Conservation (phyloP, 768 basidiomycete genomes). For the Dioszegia aurantiaca region DNA sequence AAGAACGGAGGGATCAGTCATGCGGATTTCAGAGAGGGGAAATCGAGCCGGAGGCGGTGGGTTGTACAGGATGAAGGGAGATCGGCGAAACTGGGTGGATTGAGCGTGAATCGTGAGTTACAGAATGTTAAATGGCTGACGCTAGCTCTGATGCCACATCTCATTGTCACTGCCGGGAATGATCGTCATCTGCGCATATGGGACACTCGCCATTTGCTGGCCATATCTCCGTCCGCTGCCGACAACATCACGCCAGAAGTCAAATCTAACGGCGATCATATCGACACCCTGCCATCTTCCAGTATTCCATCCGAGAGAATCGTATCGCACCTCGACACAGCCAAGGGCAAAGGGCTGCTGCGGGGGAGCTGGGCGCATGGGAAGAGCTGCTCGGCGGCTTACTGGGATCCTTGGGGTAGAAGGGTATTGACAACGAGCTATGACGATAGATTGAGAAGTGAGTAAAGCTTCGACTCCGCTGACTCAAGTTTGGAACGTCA, state of each 20-base stretch:
- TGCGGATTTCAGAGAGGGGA: constrained; percentile 44
- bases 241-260: constrained; percentile 9
- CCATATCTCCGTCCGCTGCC: constrained; percentile 17
- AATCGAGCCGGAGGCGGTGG: constrained; percentile 29
- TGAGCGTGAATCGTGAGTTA: constrained; percentile 50
- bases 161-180: constrained; percentile 51
- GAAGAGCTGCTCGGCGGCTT: constrained; percentile 51
- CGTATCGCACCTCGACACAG: constrained; percentile 15
- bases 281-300: constrained; percentile 24
- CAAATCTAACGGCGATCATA: constrained; percentile 1
- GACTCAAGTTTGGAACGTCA: constrained; percentile 40
- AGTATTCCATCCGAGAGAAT: constrained; percentile 28
- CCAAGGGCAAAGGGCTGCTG: constrained; percentile 34
- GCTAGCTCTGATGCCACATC: constrained; percentile 45
- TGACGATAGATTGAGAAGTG: constrained; percentile 54
- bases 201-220: constrained; percentile 46
- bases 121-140: constrained; percentile 19
- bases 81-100: constrained; percentile 51
- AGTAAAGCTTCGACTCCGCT: constrained; percentile 12
- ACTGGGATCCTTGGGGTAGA: constrained; percentile 55
- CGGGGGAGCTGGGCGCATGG: constrained; percentile 46
- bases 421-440: constrained; percentile 53
- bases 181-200: constrained; percentile 51
- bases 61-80: constrained; percentile 41
- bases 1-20: constrained; percentile 50